A percentile compares a stretch with the other conserved stretches of the same genome.
Conservation (phyloP, 179 eudicot species). For the Heliamphora pulchella region DNA sequence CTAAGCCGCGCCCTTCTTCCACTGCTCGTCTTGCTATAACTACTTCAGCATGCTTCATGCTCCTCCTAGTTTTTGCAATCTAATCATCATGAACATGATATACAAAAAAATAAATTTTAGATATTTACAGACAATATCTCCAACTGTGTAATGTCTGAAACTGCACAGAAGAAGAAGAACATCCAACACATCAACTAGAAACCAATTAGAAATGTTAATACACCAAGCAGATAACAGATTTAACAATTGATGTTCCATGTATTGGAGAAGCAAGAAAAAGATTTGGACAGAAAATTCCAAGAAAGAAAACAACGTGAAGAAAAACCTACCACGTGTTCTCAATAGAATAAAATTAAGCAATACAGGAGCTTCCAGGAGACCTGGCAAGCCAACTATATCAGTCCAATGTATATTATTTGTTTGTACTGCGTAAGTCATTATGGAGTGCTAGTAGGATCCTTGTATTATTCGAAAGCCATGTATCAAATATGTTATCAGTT, state of each 20-base stretch:
- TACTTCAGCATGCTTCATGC: slow-evolving; percentile 88
- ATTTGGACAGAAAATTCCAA: not conserved
- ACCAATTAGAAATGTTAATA: not conserved
- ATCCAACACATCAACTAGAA: slow-evolving; percentile 1
- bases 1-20: slow-evolving; percentile 94
- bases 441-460: not conserved
- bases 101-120: not conserved
- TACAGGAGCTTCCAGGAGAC: slow-evolving; percentile 4
- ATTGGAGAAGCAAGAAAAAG: not conserved
- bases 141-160: not conserved
- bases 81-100: slow-evolving; percentile 20
- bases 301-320: not conserved
- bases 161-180: not conserved
- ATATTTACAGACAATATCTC: not conserved
- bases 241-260: not conserved
- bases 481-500: not conserved
- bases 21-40: slow-evolving; percentile 91
- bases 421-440: not conserved
- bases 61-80: slow-evolving; percentile 67
- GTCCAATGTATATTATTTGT: not conserved
- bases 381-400: slow-evolving; percentile 4
- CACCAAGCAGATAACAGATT: not conserved
- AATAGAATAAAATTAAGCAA: not conserved
- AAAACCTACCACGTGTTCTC: not conserved
- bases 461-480: not conserved